Evolutionary conservation across 177 flowering plant species (phyloP).

Genomic region (Vitis hybrid): DNA sequence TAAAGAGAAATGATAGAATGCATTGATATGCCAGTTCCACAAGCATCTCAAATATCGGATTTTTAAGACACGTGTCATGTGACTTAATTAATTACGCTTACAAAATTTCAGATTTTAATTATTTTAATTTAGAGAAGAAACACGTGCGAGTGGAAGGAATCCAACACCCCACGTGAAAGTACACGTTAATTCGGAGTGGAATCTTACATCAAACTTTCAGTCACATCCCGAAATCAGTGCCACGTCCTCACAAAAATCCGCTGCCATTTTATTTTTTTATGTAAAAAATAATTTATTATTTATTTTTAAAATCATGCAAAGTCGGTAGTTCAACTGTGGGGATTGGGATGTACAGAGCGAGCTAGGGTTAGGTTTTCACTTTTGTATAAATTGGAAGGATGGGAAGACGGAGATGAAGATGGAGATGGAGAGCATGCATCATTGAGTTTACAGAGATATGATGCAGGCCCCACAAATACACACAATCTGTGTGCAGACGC

Average conservation of each 20-base stretch:
- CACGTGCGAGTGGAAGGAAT: no score
- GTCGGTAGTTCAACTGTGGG: not conserved
- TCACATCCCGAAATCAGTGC: slow-evolving; percentile 1
- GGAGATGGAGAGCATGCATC: not conserved
- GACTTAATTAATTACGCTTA: no score
- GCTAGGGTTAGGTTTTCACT: not conserved
- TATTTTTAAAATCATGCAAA: not conserved
- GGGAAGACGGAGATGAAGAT: not conserved
- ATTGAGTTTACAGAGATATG: not conserved
- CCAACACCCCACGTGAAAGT: not conserved
- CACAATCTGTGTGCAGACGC: not conserved
- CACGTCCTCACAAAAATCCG: not conserved
- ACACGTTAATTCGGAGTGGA: not conserved
- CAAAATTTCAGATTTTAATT: no score
- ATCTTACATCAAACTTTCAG: not conserved
- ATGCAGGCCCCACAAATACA: no score
- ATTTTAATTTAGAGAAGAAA: no score
- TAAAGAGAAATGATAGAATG: no score
- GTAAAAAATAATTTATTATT: no score
- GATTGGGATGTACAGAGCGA: not conserved
- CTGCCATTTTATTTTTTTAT: not conserved
- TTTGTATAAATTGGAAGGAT: no score
- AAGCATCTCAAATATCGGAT: no score
- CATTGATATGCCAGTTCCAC: no score
- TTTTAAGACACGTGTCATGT: no score